These are phyloP conservation scores for Sugiyamaella qingdaonensis DNA, from an alignment of 805 yeast genomes.

Conservation along the genomic window DNA sequence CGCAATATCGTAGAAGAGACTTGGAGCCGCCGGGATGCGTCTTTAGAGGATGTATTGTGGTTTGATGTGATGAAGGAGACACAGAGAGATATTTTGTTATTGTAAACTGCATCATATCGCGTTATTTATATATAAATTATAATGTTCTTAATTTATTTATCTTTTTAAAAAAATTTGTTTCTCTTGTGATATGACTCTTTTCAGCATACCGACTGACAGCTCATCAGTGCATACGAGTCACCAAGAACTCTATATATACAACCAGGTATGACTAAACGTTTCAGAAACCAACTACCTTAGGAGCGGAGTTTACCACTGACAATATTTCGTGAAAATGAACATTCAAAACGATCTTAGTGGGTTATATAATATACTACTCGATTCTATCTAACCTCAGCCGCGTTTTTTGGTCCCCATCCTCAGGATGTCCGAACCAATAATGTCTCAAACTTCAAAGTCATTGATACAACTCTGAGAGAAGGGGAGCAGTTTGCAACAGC, in stretches of 20 bases:
- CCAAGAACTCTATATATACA: no score
- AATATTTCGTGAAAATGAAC: background rate
- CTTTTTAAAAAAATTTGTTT: no score
- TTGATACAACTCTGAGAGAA: slow-evolving; percentile 93
- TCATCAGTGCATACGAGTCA: no score
- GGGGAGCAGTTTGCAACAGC: slow-evolving; percentile 99
- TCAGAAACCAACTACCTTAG: no score
- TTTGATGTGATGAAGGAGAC: background rate
- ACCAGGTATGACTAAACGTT: no score
- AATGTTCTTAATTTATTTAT: no score
- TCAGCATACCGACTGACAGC: no score
- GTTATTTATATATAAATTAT: no score
- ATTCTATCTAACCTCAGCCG: slow-evolving; percentile 27
- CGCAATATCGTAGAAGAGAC: background rate
- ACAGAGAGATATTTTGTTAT: background rate
- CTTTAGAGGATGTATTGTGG: background rate
- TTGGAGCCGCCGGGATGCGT: background rate
- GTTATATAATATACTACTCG: background rate
- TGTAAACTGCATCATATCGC: no score
- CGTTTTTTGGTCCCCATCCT: slow-evolving; percentile 96
- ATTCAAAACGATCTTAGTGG: background rate
- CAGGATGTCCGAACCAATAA: slow-evolving; percentile 77
- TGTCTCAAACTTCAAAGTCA: slow-evolving; percentile 76
- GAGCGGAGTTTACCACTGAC: no score
- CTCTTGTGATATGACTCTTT: no score